A percentile compares a stretch with the other conserved stretches of the same genome.
These are phyloP conservation scores for Didymella pinodella DNA, from an alignment of 2,329 filamentous ascomycete genomes.

Conservation along the genomic window DNA sequence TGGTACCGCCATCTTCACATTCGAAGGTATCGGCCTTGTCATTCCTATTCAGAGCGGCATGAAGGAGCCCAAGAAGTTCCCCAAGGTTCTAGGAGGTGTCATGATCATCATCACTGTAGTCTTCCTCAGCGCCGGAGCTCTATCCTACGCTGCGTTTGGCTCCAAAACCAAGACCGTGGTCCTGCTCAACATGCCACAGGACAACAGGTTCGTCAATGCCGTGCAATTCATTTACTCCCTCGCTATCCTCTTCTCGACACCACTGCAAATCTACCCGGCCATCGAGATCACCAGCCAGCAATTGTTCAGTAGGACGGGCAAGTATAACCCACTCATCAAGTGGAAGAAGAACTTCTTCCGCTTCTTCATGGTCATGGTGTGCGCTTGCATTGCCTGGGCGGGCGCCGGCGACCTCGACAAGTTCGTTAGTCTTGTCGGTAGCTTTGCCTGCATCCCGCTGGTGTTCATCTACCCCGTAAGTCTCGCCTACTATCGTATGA, in stretches of 20 bases:
- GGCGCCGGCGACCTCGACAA: slow-evolving; percentile 95
- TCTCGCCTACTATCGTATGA: slow-evolving; percentile 32
- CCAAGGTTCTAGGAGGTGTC: slow-evolving; percentile 82
- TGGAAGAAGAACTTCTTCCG: slow-evolving; percentile 99
- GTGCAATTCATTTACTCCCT: slow-evolving; percentile 98
- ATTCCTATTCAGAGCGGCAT: slow-evolving; percentile 99
- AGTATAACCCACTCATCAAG: slow-evolving; percentile 98
- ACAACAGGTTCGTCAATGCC: slow-evolving; percentile 91
- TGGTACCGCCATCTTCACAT: slow-evolving; percentile 98
- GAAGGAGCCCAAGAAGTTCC: slow-evolving; percentile 89
- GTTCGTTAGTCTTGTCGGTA: slow-evolving; percentile 94
- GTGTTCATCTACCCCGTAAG: slow-evolving; percentile 98
- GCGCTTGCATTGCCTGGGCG: slow-evolving; percentile 86
- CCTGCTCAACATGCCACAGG: slow-evolving; percentile 93
- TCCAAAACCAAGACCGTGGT: slow-evolving; percentile 96
- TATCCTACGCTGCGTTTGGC: slow-evolving; percentile 96
- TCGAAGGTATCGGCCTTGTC: slow-evolving; percentile 95
- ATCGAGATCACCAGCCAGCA: slow-evolving; percentile 97
- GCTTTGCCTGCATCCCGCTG: slow-evolving; percentile 95
- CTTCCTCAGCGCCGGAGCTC: slow-evolving; percentile 88
- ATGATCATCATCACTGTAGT: slow-evolving; percentile 95
- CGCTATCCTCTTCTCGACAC: slow-evolving; percentile 94
- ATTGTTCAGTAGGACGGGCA: slow-evolving; percentile 90
- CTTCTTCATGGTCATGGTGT: slow-evolving; percentile 88
- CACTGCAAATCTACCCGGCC: slow-evolving; percentile 95